These are phyloP conservation scores for Globisporangium nodosum DNA, from an alignment of 352 stramenopile genomes.

Conservation along the genomic window DNA sequence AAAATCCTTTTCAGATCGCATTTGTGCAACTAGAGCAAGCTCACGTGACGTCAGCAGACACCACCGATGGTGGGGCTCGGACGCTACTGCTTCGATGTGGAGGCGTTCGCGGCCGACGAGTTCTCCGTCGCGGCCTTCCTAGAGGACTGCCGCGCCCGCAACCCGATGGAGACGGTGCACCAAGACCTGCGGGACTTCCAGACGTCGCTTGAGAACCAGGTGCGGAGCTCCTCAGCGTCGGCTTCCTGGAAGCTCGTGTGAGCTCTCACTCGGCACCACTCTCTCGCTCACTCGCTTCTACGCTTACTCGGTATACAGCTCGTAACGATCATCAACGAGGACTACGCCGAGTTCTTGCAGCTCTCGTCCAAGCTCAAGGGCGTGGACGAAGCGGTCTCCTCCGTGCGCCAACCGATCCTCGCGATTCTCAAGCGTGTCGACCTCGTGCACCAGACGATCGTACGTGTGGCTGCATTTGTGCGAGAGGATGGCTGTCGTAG, in stretches of 20 bases:
- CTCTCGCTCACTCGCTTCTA: not conserved
- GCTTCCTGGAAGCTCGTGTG: no score
- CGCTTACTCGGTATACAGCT: slow-evolving; percentile 23
- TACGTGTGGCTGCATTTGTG: slow-evolving; percentile 13
- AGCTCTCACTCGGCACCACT: no score
- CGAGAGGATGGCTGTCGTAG: no score
- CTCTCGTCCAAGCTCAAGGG: slow-evolving; percentile 84
- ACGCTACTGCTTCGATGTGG: slow-evolving; percentile 81
- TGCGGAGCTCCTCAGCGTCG: slow-evolving; percentile 1
- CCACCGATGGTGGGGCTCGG: slow-evolving; percentile 20
- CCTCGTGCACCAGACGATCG: slow-evolving; percentile 55
- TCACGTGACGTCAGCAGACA: no score
- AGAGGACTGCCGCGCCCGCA: slow-evolving; percentile 66
- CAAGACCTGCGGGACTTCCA: slow-evolving; percentile 83
- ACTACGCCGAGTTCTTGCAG: slow-evolving; percentile 88
- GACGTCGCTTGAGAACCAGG: slow-evolving; percentile 83
- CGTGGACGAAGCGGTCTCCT: slow-evolving; percentile 80
- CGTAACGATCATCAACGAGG: slow-evolving; percentile 86
- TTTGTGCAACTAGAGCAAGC: no score
- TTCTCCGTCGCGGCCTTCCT: slow-evolving; percentile 71
- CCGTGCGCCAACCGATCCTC: slow-evolving; percentile 62
- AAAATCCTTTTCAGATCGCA: no score
- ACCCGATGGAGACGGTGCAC: slow-evolving; percentile 81
- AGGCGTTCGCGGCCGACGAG: slow-evolving; percentile 66
- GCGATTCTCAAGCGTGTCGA: slow-evolving; percentile 78